A percentile compares a stretch with the other conserved stretches of the same genome.
phyloP scores from a whole-genome alignment of 1,139 yeast genomes.

The Candida sp. region DNA sequence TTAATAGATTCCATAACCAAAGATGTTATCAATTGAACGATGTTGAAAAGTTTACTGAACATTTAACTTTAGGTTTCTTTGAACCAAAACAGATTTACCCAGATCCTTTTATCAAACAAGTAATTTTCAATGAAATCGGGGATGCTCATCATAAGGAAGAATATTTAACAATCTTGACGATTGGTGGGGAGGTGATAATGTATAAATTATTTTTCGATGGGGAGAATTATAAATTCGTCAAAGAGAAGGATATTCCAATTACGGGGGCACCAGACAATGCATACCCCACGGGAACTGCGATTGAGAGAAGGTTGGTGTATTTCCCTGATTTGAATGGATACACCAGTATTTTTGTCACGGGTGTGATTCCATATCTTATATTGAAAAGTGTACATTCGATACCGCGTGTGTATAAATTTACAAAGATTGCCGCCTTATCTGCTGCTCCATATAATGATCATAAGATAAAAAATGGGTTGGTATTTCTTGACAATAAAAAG shows the following conservation, averaged over 20 bases:
- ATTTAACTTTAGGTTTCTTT: slow-evolving; percentile 51
- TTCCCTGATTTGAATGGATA: slow-evolving; percentile 56
- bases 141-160: slow-evolving; percentile 52
- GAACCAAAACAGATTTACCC: slow-evolving; percentile 60
- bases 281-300: slow-evolving; percentile 61
- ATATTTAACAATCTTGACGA: slow-evolving; percentile 66
- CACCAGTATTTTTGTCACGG: slow-evolving; percentile 68
- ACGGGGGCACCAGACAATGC: slow-evolving; percentile 83
- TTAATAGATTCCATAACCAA: slow-evolving; percentile 62
- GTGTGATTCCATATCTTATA: slow-evolving; percentile 68
- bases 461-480: slow-evolving; percentile 49
- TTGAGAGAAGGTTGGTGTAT: slow-evolving; percentile 67
- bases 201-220: slow-evolving; percentile 60
- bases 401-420: slow-evolving; percentile 68
- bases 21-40: slow-evolving; percentile 63
- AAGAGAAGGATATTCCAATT: slow-evolving; percentile 43
- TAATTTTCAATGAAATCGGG: slow-evolving; percentile 65
- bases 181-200: slow-evolving; percentile 74
- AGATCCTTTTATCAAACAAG: slow-evolving; percentile 74
- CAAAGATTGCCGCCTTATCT: slow-evolving; percentile 61
- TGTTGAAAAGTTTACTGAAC: slow-evolving; percentile 55
- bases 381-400: slow-evolving; percentile 61
- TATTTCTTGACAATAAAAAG: slow-evolving; percentile 68
- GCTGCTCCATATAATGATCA: slow-evolving; percentile 50
- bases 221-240: slow-evolving; percentile 44